phyloP scores from a whole-genome alignment of 371 early-diverging fungal genomes.

The Choanephora cucurbitarum region DNA sequence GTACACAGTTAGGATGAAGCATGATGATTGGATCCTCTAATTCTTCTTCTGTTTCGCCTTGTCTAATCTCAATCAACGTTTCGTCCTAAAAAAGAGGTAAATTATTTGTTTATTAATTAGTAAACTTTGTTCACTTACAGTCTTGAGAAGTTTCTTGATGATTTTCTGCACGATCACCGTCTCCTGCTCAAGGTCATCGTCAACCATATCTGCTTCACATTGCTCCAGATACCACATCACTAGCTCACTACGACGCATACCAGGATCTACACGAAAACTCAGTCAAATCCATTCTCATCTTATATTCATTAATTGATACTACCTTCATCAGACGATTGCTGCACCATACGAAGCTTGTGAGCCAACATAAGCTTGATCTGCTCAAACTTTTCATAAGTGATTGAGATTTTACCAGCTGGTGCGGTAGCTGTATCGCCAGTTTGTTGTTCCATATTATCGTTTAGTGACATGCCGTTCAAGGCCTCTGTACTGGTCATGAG shows the following conservation, averaged over 20 bases:
- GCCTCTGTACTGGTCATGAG: conserved; percentile 76
- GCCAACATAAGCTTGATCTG: conserved; percentile 75
- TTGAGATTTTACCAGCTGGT: conserved; percentile 37
- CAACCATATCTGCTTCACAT: conserved; percentile 70
- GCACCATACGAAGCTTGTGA: conserved; percentile 58
- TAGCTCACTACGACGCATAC: conserved; percentile 73
- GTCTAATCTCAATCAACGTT: conserved; percentile 52
- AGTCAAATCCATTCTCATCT: neutral
- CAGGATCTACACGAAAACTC: conserved; percentile 32
- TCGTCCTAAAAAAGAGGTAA: conserved; percentile 29
- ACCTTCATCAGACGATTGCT: conserved; percentile 35
- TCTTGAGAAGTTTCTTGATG: conserved; percentile 75
- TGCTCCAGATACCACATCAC: conserved; percentile 85
- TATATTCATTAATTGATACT: conserved; percentile 1
- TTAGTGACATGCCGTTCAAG: conserved; percentile 69
- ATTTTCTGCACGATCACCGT: conserved; percentile 74
- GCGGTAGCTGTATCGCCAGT: conserved; percentile 22
- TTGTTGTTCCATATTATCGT: conserved; percentile 57
- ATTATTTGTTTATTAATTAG: neutral
- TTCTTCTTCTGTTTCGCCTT: conserved; percentile 29
- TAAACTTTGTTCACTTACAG: conserved; percentile 39
- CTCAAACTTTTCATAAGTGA: conserved; percentile 81
- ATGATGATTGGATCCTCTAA: conserved; percentile 50
- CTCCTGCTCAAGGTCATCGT: conserved; percentile 71
- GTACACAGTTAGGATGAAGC: conserved; percentile 66